Conservation (phyloP, 306 rosid genomes). For the Dalbergia cochinchinensis region DNA sequence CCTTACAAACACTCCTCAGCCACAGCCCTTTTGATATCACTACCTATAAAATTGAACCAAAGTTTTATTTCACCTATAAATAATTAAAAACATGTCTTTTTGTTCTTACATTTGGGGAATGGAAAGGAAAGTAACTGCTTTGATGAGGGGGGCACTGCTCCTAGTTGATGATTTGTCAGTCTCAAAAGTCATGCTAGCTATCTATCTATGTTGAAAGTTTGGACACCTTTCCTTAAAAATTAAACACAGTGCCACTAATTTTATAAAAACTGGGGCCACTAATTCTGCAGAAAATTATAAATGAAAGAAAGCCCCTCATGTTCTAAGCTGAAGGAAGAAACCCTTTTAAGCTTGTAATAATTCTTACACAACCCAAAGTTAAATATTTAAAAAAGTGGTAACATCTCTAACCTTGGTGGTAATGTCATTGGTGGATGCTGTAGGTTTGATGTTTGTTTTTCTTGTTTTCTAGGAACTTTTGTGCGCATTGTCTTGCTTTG, state of each 20-base stretch:
- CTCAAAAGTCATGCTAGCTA: neutral
- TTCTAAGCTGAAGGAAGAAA: neutral
- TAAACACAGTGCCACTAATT: neutral
- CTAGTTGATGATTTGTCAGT: neutral
- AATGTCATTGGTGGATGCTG: too few species aligned
- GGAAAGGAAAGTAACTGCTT: constrained; percentile 7
- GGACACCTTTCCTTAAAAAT: neutral
- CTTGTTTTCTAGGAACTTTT: too few species aligned
- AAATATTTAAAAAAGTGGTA: neutral
- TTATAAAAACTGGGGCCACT: constrained; percentile 3
- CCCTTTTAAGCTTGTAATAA: neutral
- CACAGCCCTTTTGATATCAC: constrained; percentile 32
- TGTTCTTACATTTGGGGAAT: neutral
- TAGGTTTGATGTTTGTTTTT: too few species aligned
- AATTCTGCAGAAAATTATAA: neutral
- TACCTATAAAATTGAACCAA: neutral
- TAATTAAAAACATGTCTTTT: constrained; percentile 25
- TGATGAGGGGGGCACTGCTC: constrained; percentile 22
- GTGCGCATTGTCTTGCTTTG: too few species aligned
- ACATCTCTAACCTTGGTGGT: neutral
- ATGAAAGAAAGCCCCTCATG: neutral
- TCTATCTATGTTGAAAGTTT: constrained; percentile 24
- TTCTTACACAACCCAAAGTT: neutral
- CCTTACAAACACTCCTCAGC: constrained; percentile 38
- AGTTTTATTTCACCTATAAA: neutral